Percentiles rank a stretch among this genome's conserved stretches.
phyloP scores from a whole-genome alignment of 202 grass and related monocot genomes.

The Musa balbisiana region DNA sequence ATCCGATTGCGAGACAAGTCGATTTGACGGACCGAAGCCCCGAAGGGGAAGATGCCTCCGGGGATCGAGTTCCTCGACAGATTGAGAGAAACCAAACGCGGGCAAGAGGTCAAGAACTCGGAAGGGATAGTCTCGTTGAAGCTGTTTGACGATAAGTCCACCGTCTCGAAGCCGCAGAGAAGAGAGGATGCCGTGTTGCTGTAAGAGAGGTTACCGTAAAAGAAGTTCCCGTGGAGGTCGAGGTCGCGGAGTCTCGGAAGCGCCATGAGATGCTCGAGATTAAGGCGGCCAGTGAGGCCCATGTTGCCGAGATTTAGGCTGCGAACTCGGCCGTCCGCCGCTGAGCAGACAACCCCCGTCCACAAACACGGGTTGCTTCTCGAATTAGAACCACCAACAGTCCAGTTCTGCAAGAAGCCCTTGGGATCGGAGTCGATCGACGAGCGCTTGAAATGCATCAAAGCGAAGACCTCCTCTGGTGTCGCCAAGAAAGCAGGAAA shows the following conservation, averaged over 20 bases:
- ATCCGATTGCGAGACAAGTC: conserved; percentile 72
- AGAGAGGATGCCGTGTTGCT: conserved; percentile 11
- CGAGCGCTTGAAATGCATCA: conserved; percentile 58
- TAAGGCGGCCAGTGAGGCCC: conserved; percentile 61
- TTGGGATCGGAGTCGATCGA: conserved; percentile 48
- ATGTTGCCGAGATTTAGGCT: conserved; percentile 60
- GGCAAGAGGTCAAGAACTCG: conserved; percentile 56
- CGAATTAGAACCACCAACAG: not conserved
- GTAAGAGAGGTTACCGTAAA: conserved; percentile 82
- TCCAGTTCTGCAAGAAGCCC: conserved; percentile 42
- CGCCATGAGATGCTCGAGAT: conserved; percentile 40
- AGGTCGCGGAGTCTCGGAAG: conserved; percentile 45
- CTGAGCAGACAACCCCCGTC: conserved; percentile 47
- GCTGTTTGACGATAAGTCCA: conserved; percentile 73
- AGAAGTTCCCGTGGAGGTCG: conserved; percentile 63
- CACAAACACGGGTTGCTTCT: conserved; percentile 47
- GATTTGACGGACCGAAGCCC: conserved; percentile 41
- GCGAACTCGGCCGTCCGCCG: conserved; percentile 29
- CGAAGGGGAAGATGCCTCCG: conserved; percentile 53
- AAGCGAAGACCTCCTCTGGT: conserved; percentile 36
- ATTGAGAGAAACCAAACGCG: conserved; percentile 45
- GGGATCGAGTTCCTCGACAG: conserved; percentile 54
- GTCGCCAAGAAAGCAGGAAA: conserved; percentile 22
- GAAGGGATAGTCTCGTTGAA: conserved; percentile 58
- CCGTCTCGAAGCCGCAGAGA: conserved; percentile 40